These are phyloP conservation scores for Nicotiana knightiana DNA, from an alignment of 257 asterid genomes.

Conservation along the genomic window DNA sequence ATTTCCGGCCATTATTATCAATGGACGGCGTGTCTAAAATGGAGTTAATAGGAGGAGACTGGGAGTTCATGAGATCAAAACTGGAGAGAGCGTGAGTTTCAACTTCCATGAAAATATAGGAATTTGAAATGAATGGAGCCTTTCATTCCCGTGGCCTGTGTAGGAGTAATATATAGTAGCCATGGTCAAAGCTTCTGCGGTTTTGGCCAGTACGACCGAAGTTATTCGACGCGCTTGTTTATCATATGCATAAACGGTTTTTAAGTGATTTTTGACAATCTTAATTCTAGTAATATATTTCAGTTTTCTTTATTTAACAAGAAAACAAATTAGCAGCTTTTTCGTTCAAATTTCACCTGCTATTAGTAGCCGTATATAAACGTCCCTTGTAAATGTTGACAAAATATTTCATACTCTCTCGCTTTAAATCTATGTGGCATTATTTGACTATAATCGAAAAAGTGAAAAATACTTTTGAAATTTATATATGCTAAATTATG, in stretches of 20 bases:
- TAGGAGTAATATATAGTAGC: not conserved
- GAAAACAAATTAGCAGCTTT: too few species aligned
- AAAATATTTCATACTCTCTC: too few species aligned
- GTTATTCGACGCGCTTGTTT: not conserved
- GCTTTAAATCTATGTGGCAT: too few species aligned
- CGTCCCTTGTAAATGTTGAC: too few species aligned
- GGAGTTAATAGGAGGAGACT: slow-evolving; percentile 17
- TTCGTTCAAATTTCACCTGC: too few species aligned
- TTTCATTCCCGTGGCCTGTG: not conserved
- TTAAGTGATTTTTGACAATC: not conserved
- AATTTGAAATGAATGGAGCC: not conserved
- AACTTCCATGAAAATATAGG: slow-evolving; percentile 35
- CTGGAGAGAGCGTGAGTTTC: slow-evolving; percentile 40
- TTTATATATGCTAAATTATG: too few species aligned
- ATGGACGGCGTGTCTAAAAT: not conserved
- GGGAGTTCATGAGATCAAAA: slow-evolving; percentile 30
- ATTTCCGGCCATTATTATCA: not conserved
- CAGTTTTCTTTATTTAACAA: not conserved
- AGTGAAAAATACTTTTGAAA: too few species aligned
- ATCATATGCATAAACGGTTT: not conserved
- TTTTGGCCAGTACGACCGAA: not conserved
- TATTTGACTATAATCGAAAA: too few species aligned
- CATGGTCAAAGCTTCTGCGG: not conserved
- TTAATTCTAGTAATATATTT: not conserved
- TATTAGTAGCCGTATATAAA: too few species aligned